Evolutionary conservation across 2,329 filamentous ascomycete genomes (phyloP), one percentile per base, ranked within the genome.

Genomic region (Colletotrichum lentis): DNA sequence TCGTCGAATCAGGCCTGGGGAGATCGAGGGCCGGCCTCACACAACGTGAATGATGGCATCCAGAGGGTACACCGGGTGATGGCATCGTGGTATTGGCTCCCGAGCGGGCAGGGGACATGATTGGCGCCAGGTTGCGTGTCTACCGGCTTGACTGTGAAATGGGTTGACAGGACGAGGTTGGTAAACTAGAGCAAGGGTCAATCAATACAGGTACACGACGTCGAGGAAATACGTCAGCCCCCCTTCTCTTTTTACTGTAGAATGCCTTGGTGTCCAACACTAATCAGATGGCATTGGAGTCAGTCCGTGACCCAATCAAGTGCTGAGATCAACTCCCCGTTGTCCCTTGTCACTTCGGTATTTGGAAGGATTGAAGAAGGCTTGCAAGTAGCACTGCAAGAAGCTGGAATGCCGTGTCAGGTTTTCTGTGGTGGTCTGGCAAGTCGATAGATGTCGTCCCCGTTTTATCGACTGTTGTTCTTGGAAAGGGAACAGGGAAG

Each of bases 81-180:
- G 66, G 66, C 66, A 69, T 65, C 35, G 22, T 39, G 50, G 55
- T 52, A 49, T 50, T 60, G 50, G 66, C 55, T 65, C 43, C 50
- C 31, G 41, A 61, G 37, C 50, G 39, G 27, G 43, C 62, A 57
- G 39, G 44, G 61, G 20, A 22, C 12, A 3, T 69, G 66, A 69
- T 66, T 61, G 66, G 66, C 50, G 35, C 55, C 50, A 60, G 55
- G 62, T 69, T 69, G 66, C 62, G 66, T 66, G 62, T 69, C 64
- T 65, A 56, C 62, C 50, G 50, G 62, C 66, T 35, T 50, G 66
- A 69, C 56, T 55, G 55, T 65, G 66, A 60, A 57, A 66, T 69
- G 50, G 24, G 43, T 68, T 52, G 43, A 55, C 37, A 49, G 18
- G 7, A 35, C 31, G 62, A 65, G 62, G 62, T 44, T 66, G 50